Conservation (phyloP, 306 rosid species). For the Ormosia semicastrata region DNA sequence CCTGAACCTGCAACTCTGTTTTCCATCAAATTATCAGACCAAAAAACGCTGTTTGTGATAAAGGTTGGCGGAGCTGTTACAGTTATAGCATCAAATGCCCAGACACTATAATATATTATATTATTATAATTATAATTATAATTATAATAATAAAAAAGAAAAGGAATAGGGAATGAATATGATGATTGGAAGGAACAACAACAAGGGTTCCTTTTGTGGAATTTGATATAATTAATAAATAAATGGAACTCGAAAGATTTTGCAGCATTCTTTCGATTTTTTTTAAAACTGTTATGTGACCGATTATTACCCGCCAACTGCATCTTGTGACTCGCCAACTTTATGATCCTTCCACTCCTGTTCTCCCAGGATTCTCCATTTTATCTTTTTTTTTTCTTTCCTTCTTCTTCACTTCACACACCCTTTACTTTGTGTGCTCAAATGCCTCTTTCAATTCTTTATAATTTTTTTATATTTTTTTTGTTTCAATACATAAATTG, state of each 20-base stretch:
- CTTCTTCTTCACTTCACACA: not conserved
- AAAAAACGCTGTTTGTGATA: not conserved
- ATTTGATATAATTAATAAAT: not conserved
- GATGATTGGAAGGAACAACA: not conserved
- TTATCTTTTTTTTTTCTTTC: not conserved
- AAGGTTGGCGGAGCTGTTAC: not conserved
- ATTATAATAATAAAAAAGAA: not conserved
- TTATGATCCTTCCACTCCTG: conserved; percentile 8
- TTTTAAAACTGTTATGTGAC: not conserved
- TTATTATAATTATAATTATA: not conserved
- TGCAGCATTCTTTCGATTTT: not conserved
- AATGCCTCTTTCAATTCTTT: not conserved
- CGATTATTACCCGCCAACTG: conserved; percentile 28
- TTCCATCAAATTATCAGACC: conserved; percentile 42
- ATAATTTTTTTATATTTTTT: not conserved
- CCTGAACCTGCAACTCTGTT: conserved; percentile 18
- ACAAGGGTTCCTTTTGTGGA: not conserved
- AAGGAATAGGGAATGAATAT: not conserved
- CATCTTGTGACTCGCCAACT: conserved; percentile 18
- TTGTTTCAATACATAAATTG: not conserved
- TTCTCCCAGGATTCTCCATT: conserved; percentile 16
- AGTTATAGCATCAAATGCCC: not conserved
- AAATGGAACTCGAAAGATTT: not conserved
- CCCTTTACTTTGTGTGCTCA: not conserved
- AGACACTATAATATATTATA: conserved; percentile 3